phyloP scores from a whole-genome alignment of 129 eudicot species.

The Daucus carota region DH1_v3.0 NC_030386.2:10598501-10599000 shows the following conservation, averaged over 20 bases:
- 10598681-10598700: background rate
- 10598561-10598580: background rate
- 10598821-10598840: background rate
- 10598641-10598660: background rate
- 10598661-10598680: background rate
- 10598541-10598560: no score
- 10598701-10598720: background rate
- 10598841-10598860: background rate
- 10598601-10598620: background rate
- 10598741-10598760: background rate
- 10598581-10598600: background rate
- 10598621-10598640: background rate
- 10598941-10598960: background rate
- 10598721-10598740: background rate
- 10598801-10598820: no score
- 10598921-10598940: background rate
- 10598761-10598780: background rate
- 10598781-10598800: no score
- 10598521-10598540: no score
- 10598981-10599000: background rate
- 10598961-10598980: background rate
- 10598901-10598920: background rate
- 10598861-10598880: background rate
- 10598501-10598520: background rate
- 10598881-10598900: background rate